These are phyloP conservation scores for Theobroma cacao DNA, from an alignment of 345 rosid species.

Conservation along the genomic window DNA sequence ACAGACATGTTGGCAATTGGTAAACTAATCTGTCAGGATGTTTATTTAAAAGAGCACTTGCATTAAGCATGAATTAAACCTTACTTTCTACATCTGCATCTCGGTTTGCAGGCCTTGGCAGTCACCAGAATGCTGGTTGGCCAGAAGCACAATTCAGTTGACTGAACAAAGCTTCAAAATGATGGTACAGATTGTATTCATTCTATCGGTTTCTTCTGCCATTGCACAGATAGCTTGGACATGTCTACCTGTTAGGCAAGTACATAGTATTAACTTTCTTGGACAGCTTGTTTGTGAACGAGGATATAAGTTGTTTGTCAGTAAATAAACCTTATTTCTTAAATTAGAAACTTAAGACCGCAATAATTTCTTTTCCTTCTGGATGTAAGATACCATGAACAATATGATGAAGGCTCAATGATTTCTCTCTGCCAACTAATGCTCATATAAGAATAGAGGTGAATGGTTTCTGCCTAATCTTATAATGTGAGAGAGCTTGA, in stretches of 20 bases:
- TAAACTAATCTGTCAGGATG: neutral
- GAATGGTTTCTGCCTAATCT: neutral
- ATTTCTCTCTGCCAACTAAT: no score
- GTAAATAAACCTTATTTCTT: neutral
- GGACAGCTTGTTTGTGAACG: neutral
- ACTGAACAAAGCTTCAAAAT: neutral
- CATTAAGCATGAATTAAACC: neutral
- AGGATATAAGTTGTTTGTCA: neutral
- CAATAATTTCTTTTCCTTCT: no score
- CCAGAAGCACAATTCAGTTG: constrained; percentile 5
- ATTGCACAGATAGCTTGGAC: neutral
- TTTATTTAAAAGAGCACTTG: neutral
- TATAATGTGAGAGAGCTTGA: neutral
- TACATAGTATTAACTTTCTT: neutral
- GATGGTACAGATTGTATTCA: neutral
- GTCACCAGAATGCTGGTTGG: constrained; percentile 10
- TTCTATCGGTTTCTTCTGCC: neutral
- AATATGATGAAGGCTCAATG: no score
- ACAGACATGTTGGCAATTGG: constrained; percentile 20
- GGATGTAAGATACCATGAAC: no score
- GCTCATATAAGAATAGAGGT: neutral
- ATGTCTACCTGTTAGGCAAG: neutral
- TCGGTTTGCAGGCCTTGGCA: constrained; percentile 1
- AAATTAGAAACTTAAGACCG: neutral
- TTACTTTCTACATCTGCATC: neutral